phyloP scores from a whole-genome alignment of 495 filamentous ascomycete genomes.

The Xylaria grammica region DNA sequence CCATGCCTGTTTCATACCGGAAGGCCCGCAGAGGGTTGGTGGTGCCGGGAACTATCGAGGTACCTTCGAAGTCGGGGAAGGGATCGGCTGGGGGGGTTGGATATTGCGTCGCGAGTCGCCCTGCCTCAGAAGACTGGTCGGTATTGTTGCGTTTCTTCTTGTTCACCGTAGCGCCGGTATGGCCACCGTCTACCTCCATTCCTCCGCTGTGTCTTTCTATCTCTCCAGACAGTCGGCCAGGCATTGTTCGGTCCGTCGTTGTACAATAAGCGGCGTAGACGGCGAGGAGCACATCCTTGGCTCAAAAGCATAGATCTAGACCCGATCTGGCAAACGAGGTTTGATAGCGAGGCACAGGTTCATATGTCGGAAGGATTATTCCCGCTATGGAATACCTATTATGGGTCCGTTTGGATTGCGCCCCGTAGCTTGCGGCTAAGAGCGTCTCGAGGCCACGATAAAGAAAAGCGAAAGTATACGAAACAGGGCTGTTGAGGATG shows the following conservation, averaged over 20 bases:
- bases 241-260: conserved; percentile 21
- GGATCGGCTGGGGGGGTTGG: conserved; percentile 28
- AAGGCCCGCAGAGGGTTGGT: conserved; percentile 1
- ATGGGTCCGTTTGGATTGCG: too few species aligned
- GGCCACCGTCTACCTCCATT: background rate
- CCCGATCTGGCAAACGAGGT: background rate
- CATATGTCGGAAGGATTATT: background rate
- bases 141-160: conserved; percentile 7
- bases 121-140: background rate
- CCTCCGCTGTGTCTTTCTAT: conserved; percentile 14
- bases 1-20: background rate
- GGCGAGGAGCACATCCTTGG: conserved; percentile 13
- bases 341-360: too few species aligned
- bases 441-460: background rate
- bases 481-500: background rate
- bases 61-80: conserved; percentile 35
- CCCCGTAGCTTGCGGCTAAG: too few species aligned
- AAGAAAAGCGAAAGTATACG: background rate
- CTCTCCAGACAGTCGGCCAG: conserved; percentile 19
- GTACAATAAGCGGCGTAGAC: background rate
- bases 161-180: background rate
- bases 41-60: conserved; percentile 25
- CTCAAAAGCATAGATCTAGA: background rate
- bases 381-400: background rate
- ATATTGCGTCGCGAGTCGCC: conserved; percentile 14